These are phyloP conservation scores for Hypoxylon sp. DNA, from an alignment of 2,329 filamentous ascomycete genomes.

Conservation along the genomic window DNA sequence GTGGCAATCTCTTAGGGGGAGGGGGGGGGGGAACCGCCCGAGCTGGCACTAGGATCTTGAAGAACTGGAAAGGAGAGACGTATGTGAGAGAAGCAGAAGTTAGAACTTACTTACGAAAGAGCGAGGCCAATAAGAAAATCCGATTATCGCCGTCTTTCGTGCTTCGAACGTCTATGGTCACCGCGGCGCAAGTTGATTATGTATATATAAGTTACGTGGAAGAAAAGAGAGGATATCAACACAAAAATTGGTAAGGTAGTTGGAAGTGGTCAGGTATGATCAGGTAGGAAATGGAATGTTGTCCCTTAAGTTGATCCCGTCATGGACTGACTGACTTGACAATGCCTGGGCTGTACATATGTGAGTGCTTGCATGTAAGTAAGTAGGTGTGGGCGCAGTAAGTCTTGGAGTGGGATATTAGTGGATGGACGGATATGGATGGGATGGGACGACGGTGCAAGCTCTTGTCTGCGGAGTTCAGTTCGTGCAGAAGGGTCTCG, in stretches of 20 bases:
- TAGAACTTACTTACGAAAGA: neutral
- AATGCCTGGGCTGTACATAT: conserved; percentile 16
- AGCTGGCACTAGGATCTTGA: neutral
- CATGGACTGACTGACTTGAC: conserved; percentile 27
- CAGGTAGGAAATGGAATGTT: conserved; percentile 41
- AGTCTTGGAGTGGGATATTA: conserved; percentile 19
- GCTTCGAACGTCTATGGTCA: neutral
- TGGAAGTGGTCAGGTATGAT: conserved; percentile 41
- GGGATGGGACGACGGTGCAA: conserved; percentile 26
- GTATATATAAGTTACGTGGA: conserved; percentile 3
- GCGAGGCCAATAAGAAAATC: neutral
- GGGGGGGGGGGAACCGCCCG: neutral
- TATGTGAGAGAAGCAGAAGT: neutral
- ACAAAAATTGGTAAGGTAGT: conserved; percentile 6
- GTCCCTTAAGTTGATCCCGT: conserved; percentile 37
- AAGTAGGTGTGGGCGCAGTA: conserved; percentile 34
- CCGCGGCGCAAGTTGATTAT: neutral
- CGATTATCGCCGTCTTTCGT: neutral
- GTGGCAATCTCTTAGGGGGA: conserved; percentile 6
- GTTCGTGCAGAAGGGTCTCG: conserved; percentile 40
- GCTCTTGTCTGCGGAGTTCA: conserved; percentile 24
- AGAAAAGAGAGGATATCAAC: conserved; percentile 3
- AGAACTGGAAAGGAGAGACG: neutral
- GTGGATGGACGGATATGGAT: conserved; percentile 29
- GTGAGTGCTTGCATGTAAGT: conserved; percentile 14